Evolutionary conservation across 176 grass and related monocot species (phyloP).

Genomic region (Carex scoparia): DNA sequence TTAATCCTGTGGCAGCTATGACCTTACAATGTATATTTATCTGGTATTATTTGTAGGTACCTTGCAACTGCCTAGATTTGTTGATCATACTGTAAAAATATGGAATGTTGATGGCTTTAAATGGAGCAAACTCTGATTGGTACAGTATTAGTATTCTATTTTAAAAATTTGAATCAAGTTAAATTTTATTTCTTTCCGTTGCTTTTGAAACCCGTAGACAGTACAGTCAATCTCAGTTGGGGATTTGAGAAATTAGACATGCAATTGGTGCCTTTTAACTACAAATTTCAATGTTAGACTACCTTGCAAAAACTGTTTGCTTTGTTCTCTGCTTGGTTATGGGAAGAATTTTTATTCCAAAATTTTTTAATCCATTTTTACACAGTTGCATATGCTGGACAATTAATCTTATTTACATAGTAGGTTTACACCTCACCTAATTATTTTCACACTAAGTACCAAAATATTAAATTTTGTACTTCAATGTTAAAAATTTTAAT

Average conservation of each 20-base stretch:
- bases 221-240: background rate
- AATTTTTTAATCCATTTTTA: background rate
- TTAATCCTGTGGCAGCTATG: too few species aligned
- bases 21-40: too few species aligned
- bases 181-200: background rate
- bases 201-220: background rate
- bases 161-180: background rate
- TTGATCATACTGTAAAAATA: conserved; percentile 90
- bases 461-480: background rate
- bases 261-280: background rate
- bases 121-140: conserved; percentile 72
- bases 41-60: conserved; percentile 44
- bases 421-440: background rate
- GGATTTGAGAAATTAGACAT: background rate
- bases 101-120: conserved; percentile 97
- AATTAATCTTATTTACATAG: background rate
- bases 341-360: background rate
- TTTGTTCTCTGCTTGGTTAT: background rate
- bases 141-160: conserved; percentile 25
- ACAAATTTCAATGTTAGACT: background rate
- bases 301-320: background rate
- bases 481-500: background rate
- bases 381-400: background rate
- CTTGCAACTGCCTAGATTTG: conserved; percentile 87
- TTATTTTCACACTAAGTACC: background rate